A percentile compares a stretch with the other conserved stretches of the same genome.
Conservation (phyloP, 257 asterid species). For the Datura wrightii region DNA sequence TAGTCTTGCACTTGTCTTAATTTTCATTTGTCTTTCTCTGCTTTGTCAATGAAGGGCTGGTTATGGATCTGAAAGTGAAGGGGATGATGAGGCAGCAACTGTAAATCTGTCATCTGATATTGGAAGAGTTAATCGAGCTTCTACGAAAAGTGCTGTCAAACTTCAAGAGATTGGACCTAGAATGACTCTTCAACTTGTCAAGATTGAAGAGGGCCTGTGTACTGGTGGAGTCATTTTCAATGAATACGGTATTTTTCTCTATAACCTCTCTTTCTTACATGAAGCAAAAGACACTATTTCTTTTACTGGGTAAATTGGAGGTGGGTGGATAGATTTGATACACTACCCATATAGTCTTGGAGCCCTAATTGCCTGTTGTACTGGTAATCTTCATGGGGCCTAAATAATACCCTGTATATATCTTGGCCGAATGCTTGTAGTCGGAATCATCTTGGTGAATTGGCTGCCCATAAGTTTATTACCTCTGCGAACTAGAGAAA, state of each 20-base stretch:
- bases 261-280: background rate
- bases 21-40: background rate
- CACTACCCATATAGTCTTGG: background rate
- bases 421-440: background rate
- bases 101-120: constrained; percentile 71
- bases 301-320: background rate
- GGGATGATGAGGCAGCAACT: constrained; percentile 89
- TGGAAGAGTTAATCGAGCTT: constrained; percentile 79
- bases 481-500: constrained; percentile 11
- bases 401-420: background rate
- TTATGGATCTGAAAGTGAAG: constrained; percentile 96
- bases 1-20: background rate
- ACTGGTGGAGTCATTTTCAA: constrained; percentile 67
- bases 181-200: constrained; percentile 79
- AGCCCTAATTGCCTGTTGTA: background rate
- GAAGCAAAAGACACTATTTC: background rate
- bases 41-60: constrained; percentile 67
- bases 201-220: constrained; percentile 83
- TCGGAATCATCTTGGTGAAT: background rate
- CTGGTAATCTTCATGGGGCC: background rate
- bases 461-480: constrained; percentile 12
- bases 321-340: background rate
- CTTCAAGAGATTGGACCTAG: constrained; percentile 96
- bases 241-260: constrained; percentile 38
- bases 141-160: constrained; percentile 86